Evolutionary conservation across 1,284 basidiomycete genomes (phyloP).

Genomic region (Schizophyllum commune): DNA sequence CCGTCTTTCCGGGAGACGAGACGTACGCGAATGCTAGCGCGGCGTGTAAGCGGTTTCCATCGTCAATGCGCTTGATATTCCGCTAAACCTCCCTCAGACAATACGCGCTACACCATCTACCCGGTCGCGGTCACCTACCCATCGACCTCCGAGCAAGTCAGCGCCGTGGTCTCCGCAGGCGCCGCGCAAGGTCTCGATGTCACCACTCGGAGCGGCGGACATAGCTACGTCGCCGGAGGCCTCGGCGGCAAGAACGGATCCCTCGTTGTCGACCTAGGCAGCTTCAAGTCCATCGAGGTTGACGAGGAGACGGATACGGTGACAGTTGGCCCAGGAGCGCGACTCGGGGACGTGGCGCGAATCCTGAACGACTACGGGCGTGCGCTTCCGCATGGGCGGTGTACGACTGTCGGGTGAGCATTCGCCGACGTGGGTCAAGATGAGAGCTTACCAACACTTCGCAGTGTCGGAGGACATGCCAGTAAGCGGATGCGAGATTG

Average conservation of each 20-base stretch:
- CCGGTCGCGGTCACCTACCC: constrained; percentile 33
- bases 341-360: constrained; percentile 20
- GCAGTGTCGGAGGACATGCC: constrained; percentile 19
- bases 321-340: constrained; percentile 17
- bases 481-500: constrained; percentile 4
- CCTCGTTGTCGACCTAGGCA: constrained; percentile 19
- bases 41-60: constrained; percentile 8
- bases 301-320: constrained; percentile 12
- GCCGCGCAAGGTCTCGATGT: constrained; percentile 23
- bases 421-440: background rate
- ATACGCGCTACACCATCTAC: constrained; percentile 13
- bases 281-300: constrained; percentile 9
- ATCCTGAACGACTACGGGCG: constrained; percentile 18
- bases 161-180: constrained; percentile 33
- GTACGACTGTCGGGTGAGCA: constrained; percentile 18
- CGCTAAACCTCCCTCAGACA: constrained; percentile 8
- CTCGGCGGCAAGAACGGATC: constrained; percentile 16
- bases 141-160: constrained; percentile 30
- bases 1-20: constrained; percentile 9
- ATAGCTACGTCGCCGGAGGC: constrained; percentile 20
- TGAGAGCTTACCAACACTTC: background rate
- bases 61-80: no score
- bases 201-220: constrained; percentile 33
- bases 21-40: constrained; percentile 10
- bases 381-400: constrained; percentile 23